Conservation (phyloP, 805 yeast species). For the Maudiozyma turicensis region DNA sequence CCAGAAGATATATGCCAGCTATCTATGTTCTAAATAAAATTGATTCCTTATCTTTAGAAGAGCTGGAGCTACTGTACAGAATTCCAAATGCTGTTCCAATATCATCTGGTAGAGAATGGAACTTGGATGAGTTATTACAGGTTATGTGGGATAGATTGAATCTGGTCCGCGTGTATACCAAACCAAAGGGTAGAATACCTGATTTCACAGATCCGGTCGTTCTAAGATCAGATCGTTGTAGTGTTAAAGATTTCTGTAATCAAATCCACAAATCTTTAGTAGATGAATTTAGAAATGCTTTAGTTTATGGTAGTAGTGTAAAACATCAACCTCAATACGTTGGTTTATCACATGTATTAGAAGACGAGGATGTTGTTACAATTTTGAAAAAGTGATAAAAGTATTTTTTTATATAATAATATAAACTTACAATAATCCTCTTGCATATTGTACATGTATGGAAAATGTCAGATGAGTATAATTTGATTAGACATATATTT, state of each 20-base stretch:
- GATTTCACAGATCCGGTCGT: slow-evolving; percentile 95
- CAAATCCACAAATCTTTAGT: slow-evolving; percentile 91
- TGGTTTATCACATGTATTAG: slow-evolving; percentile 72
- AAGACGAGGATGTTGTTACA: slow-evolving; percentile 96
- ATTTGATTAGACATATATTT: too few relatives aligned
- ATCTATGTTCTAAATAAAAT: slow-evolving; percentile 90
- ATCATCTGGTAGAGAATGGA: slow-evolving; percentile 94
- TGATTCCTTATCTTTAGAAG: slow-evolving; percentile 90
- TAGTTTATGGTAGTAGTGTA: slow-evolving; percentile 88
- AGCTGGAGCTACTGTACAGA: slow-evolving; percentile 77
- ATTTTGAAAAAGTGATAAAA: slow-evolving; percentile 59
- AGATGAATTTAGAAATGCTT: slow-evolving; percentile 85
- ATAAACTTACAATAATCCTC: too few relatives aligned
- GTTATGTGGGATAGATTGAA: slow-evolving; percentile 91
- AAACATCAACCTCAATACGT: slow-evolving; percentile 97
- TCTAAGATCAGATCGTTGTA: slow-evolving; percentile 64
- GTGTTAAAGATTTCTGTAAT: slow-evolving; percentile 94
- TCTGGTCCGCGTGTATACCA: slow-evolving; percentile 91
- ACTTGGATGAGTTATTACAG: slow-evolving; percentile 86
- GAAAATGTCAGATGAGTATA: too few relatives aligned
- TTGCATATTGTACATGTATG: too few relatives aligned
- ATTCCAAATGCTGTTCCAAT: slow-evolving; percentile 97
- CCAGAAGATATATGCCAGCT: slow-evolving; percentile 92
- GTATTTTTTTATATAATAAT: too few relatives aligned
- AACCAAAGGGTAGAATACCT: slow-evolving; percentile 90